Evolutionary conservation across 108 stramenopile species (phyloP), one percentile per base, ranked within the genome.

Genomic region (Cyclotella baltica): DNA sequence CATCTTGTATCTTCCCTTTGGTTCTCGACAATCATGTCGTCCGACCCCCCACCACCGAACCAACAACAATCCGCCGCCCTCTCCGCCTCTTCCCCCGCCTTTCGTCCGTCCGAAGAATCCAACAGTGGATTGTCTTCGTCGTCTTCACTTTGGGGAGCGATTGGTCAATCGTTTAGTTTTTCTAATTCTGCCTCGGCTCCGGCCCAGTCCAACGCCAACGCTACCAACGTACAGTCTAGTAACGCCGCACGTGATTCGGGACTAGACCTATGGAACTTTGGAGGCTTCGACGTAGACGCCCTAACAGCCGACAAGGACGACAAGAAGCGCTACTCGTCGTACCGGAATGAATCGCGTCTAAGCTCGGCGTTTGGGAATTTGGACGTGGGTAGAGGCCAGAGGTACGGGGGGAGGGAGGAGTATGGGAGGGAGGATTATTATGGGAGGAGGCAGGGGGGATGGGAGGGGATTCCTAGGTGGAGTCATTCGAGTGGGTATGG

Each of bases 241-340:
- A n/a, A n/a, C n/a, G n/a, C n/a, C 27, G 29, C 48, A 33, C 67
- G n/a, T 2, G 36, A 64, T 23, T 15, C 38, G 40, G 48, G 31
- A 6, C 19, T 67, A 10, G 48, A 52, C 29, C 38, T 83, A 2
- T 83, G 76, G 83, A 73, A 77, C 67, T 83, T 83, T 63, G 83
- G 83, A 20, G 76, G 76, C 15, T 83, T 83, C 56, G 83, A 77
- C 48, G 83, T 77, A 18, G 83, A 83, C 56, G 83, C 83, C n/a
- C 56, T 73, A 36, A 83, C 82, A 20, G 56, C 35, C 38, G 70
- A 56, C 23, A 35, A 34, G 51, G 35, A 16, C 30, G 31, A 68
- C 10, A 6, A 48, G 23, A 13, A 30, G 1, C 38, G 33, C 16
- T 23, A n/a, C 56, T 29, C 50, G 56, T 2, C 23, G 30, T 34